Evolutionary conservation across 345 rosid genomes (phyloP), one percentile per base, ranked within the genome.

Genomic region (Melastoma malabathricum): DNA sequence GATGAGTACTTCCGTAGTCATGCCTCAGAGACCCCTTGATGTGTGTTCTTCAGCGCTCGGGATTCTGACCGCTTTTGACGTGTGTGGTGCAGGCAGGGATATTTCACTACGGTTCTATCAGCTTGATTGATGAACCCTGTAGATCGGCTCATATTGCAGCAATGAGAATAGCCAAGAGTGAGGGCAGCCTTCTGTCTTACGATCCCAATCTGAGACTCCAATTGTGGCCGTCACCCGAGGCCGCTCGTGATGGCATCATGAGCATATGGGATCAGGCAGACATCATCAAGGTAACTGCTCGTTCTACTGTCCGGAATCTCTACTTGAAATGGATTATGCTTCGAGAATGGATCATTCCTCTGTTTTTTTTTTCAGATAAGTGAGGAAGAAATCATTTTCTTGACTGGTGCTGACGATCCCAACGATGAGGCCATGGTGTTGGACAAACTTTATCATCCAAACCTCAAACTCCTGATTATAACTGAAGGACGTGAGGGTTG

Each of bases 101-200:
- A 65, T 88, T 93, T 69, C 99, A 93, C 64, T 93, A 78, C 53
- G 99, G 99, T 41, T 93, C 97, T 1, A 88, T 93, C 61, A 83
- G 99, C 73, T 79, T 93, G 81, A 93, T 93, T 43, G 66, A 79
- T 43, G 99, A 93, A 55, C 99, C 99, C 43, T 82, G 99, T 79
- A 81, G 72, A 29, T 88, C 97, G 6, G 65, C 90, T 64, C 99
- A 85, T 64, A 86, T 93, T 62, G 94, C 94, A 46, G 99, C 99
- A 18, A 83, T 88, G 90, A 72, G 57, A 51, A 66, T 81, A 10
- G 97, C 97, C 27, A 85, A 80, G 69, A 51, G 56, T 44, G 66
- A 88, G 16, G 99, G 97, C 50, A 62, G 89, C 61, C 60, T 93
- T 54, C 86, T 93, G 49, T 88, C 99, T 10, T 93, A 93, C 43